Evolutionary conservation across 345 rosid genomes (phyloP).

Genomic region (Melastoma malabathricum): DNA sequence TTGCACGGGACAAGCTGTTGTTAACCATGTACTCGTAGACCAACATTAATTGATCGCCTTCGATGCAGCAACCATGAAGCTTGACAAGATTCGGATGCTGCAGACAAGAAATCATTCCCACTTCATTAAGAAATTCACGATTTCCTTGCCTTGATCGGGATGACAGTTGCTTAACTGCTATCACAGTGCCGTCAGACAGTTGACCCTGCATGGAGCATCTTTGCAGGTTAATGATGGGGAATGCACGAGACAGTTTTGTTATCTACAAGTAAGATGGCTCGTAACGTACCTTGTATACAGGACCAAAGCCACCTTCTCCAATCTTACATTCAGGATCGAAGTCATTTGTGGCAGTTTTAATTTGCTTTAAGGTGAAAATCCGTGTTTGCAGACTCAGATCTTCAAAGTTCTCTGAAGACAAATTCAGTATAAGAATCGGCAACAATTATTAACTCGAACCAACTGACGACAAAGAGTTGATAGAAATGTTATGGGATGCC

Average conservation of each 20-base stretch:
- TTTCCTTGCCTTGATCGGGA: slow-evolving; percentile 62
- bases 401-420: not conserved
- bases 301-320: slow-evolving; percentile 45
- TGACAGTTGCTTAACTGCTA: slow-evolving; percentile 70
- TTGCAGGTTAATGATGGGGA: not conserved
- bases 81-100: slow-evolving; percentile 68
- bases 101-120: slow-evolving; percentile 51
- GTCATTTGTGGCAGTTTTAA: slow-evolving; percentile 27
- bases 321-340: slow-evolving; percentile 24
- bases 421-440: not conserved
- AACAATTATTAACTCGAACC: not conserved
- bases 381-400: slow-evolving; percentile 21
- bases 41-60: slow-evolving; percentile 40
- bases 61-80: slow-evolving; percentile 58
- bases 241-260: not conserved
- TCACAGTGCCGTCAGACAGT: slow-evolving; percentile 34
- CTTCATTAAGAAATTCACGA: slow-evolving; percentile 59
- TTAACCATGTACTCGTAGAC: slow-evolving; percentile 66
- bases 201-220: slow-evolving; percentile 13
- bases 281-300: slow-evolving; percentile 27
- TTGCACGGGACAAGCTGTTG: slow-evolving; percentile 38
- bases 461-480: no score
- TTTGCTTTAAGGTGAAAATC: slow-evolving; percentile 22
- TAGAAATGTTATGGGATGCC: no score
- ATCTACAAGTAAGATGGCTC: not conserved